Conservation (phyloP, 2,329 filamentous ascomycete species). For the Fusarium compactum region DNA sequence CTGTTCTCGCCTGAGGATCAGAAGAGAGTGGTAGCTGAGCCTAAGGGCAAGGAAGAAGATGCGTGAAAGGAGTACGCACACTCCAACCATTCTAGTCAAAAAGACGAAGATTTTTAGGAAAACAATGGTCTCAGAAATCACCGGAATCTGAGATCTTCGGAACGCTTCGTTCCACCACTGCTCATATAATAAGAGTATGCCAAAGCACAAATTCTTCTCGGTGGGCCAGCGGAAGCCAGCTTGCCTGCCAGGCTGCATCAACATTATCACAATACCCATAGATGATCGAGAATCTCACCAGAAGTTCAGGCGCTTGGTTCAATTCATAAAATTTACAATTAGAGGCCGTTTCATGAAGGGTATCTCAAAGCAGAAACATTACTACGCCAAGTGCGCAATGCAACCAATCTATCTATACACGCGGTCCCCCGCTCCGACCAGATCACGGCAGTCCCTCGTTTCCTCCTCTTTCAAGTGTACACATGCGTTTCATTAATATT, state of each 20-base stretch:
- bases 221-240: not conserved
- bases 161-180: not conserved
- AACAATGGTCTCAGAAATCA: not conserved
- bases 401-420: constrained; percentile 13
- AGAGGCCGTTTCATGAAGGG: constrained; percentile 39
- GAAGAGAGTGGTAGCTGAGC: constrained; percentile 42
- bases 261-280: not conserved
- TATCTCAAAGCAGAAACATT: constrained; percentile 44
- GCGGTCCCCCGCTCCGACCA: not conserved
- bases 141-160: not conserved
- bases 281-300: not conserved
- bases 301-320: not conserved
- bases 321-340: constrained; percentile 1
- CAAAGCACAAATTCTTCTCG: not conserved
- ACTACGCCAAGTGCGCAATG: constrained; percentile 16
- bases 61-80: constrained; percentile 12
- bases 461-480: not conserved
- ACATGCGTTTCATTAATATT: not conserved
- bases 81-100: not conserved
- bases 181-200: not conserved
- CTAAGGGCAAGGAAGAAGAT: constrained; percentile 30
- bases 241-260: not conserved
- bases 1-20: constrained; percentile 66
- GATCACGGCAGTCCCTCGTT: not conserved
- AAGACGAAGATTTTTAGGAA: not conserved